phyloP scores from a whole-genome alignment of 768 basidiomycete genomes.

The Calocera cornea region DNA sequence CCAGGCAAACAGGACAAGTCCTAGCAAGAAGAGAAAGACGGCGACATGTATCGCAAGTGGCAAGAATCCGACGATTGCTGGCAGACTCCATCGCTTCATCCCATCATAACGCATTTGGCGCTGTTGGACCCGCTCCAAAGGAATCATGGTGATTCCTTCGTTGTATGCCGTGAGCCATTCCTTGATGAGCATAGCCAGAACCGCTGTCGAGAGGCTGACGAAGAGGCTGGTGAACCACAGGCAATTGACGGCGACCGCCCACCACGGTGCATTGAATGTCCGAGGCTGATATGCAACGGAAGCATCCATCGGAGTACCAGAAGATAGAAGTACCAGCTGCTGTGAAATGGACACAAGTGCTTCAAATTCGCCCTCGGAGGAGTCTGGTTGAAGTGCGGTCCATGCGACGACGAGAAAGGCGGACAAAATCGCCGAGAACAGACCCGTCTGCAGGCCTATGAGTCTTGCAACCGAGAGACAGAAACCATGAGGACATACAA shows the following conservation, averaged over 20 bases:
- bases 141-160: conserved; percentile 18
- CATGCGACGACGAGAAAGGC: conserved; percentile 22
- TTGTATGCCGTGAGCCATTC: conserved; percentile 35
- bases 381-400: conserved; percentile 15
- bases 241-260: conserved; percentile 28
- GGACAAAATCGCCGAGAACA: conserved; percentile 23
- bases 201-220: conserved; percentile 30
- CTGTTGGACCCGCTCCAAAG: conserved; percentile 30
- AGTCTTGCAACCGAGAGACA: no score
- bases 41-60: conserved; percentile 39
- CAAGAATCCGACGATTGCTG: conserved; percentile 29
- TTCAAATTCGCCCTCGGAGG: conserved; percentile 9
- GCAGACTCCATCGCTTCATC: conserved; percentile 29
- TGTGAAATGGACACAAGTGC: not conserved
- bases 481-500: conserved; percentile 17
- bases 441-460: conserved; percentile 19
- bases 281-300: not conserved
- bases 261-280: conserved; percentile 15
- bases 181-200: conserved; percentile 35
- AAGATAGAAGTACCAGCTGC: not conserved
- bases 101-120: conserved; percentile 32
- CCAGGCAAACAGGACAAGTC: conserved; percentile 33
- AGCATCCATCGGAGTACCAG: not conserved
- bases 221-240: conserved; percentile 30
- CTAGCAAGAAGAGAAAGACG: conserved; percentile 38